Conservation (phyloP, 2,329 filamentous ascomycete genomes). For the Monosporascus sp. region DNA sequence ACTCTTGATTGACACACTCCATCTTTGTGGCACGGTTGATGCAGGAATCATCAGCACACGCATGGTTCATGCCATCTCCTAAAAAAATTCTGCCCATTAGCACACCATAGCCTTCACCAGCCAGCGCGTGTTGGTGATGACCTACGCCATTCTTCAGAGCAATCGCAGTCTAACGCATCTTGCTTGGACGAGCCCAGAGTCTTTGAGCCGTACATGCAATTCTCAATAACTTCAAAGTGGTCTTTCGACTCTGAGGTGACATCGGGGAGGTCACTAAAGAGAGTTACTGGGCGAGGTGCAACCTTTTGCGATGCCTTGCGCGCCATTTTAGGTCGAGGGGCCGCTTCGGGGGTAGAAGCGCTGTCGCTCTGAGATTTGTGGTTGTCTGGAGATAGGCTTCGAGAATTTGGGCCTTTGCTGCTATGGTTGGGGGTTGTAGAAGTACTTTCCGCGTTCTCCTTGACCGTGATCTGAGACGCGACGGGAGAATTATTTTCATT, state of each 20-base stretch:
- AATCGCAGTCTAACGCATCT: slow-evolving; percentile 90
- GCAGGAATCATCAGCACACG: slow-evolving; percentile 94
- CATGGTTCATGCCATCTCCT: slow-evolving; percentile 67
- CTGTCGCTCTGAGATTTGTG: slow-evolving; percentile 43
- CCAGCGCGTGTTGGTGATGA: slow-evolving; percentile 19
- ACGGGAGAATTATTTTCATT: slow-evolving; percentile 20
- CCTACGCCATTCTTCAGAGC: slow-evolving; percentile 91
- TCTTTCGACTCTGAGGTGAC: slow-evolving; percentile 70
- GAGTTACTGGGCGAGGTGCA: slow-evolving; percentile 53
- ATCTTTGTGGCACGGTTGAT: slow-evolving; percentile 98
- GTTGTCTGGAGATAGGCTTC: slow-evolving; percentile 40
- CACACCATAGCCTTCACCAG: slow-evolving; percentile 10
- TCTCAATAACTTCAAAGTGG: slow-evolving; percentile 74
- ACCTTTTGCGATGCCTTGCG: slow-evolving; percentile 72
- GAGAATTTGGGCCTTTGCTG: slow-evolving; percentile 36
- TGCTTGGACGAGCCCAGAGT: slow-evolving; percentile 87
- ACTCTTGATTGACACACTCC: slow-evolving; percentile 80
- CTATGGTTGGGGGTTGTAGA: slow-evolving; percentile 34
- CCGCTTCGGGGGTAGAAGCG: slow-evolving; percentile 42
- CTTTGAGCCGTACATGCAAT: slow-evolving; percentile 89
- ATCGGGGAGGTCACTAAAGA: slow-evolving; percentile 74
- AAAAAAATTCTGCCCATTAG: slow-evolving; percentile 16
- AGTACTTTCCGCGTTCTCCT: slow-evolving; percentile 33
- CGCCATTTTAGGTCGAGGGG: slow-evolving; percentile 63
- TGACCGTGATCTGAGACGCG: slow-evolving; percentile 24